These are phyloP conservation scores for Gyrodon lividus DNA, from an alignment of 768 basidiomycete species.

Conservation along the genomic window DNA sequence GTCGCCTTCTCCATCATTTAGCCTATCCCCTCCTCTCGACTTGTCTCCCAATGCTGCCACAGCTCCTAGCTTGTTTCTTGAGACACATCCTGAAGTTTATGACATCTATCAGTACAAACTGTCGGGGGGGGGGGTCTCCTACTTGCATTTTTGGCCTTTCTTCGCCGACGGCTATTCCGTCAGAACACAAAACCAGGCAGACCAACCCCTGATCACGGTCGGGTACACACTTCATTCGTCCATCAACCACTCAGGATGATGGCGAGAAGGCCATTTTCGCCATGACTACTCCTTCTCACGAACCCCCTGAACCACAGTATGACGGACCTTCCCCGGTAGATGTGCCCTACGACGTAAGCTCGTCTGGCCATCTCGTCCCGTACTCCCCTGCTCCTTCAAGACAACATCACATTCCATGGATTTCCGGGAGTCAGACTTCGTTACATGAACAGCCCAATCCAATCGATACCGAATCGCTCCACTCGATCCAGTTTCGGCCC, in stretches of 20 bases:
- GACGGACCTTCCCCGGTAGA: constrained; percentile 13
- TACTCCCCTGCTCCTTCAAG: constrained; percentile 13
- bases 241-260: not conserved
- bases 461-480: not conserved
- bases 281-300: constrained; percentile 16
- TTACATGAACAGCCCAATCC: constrained; percentile 17
- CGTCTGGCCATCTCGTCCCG: constrained; percentile 19
- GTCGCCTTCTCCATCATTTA: too few species aligned
- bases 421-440: constrained; percentile 12
- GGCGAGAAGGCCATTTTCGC: constrained; percentile 3
- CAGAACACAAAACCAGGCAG: not conserved
- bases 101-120: not conserved
- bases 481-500: constrained; percentile 1
- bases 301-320: constrained; percentile 1
- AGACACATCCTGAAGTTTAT: constrained; percentile 5
- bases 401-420: constrained; percentile 5
- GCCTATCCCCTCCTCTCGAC: too few species aligned
- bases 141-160: constrained; percentile 1
- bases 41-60: not conserved
- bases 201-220: not conserved
- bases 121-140: not conserved
- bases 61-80: not conserved
- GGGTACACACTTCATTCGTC: not conserved
- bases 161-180: constrained; percentile 1
- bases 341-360: constrained; percentile 11